phyloP scores from a whole-genome alignment of 1,284 basidiomycete genomes.

The Tilletia indica region DNA sequence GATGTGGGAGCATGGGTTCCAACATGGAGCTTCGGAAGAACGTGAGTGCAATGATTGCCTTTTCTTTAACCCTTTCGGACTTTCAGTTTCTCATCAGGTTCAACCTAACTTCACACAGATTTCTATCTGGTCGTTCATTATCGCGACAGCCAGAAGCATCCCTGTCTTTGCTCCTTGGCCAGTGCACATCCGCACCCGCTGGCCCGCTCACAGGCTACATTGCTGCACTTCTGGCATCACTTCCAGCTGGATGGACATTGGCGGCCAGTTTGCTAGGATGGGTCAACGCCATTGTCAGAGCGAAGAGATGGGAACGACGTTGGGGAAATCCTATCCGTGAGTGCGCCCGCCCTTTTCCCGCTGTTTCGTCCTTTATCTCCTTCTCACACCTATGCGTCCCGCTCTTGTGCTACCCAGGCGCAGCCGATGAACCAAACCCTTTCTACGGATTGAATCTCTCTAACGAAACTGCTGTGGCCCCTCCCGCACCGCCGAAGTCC shows the following conservation, averaged over 20 bases:
- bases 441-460: constrained; percentile 36
- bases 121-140: constrained; percentile 41
- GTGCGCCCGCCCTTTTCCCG: not conserved
- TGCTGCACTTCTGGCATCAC: constrained; percentile 46
- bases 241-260: constrained; percentile 41
- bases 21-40: constrained; percentile 54
- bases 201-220: constrained; percentile 52
- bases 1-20: constrained; percentile 55
- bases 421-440: constrained; percentile 52
- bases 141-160: constrained; percentile 40
- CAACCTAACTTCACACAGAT: not conserved
- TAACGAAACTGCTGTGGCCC: constrained; percentile 17
- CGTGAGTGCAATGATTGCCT: constrained; percentile 23
- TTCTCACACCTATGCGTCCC: not conserved
- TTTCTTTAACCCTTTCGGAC: not conserved
- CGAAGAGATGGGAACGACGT: constrained; percentile 47
- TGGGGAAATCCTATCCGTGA: constrained; percentile 53
- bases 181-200: constrained; percentile 55
- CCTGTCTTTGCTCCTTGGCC: constrained; percentile 50
- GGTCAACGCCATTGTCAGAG: constrained; percentile 47
- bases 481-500: not conserved
- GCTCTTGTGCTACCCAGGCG: constrained; percentile 16
- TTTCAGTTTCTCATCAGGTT: no score
- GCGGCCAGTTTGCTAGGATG: constrained; percentile 39
- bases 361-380: no score